Evolutionary conservation across 805 yeast species (phyloP).

Genomic region (Tetrapisispora pingtungensis): DNA sequence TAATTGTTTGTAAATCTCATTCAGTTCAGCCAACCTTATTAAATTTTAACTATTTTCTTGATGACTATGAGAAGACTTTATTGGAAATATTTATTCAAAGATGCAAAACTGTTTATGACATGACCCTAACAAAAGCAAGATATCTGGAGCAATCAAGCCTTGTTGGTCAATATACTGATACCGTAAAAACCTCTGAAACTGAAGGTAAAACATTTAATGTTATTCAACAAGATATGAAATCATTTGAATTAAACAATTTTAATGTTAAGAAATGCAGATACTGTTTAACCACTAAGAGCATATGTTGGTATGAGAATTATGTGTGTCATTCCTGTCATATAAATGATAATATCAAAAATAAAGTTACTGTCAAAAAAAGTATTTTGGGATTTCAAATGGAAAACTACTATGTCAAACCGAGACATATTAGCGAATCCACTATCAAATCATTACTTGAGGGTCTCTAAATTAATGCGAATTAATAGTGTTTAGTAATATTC

Average conservation of each 20-base stretch:
- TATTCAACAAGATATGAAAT: too few species aligned
- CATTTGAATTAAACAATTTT: not conserved
- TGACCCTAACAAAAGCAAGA: not conserved
- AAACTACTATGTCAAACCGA: too few species aligned
- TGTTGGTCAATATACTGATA: not conserved
- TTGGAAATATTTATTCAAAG: not conserved
- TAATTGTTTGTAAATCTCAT: conserved; percentile 5
- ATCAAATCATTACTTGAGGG: too few species aligned
- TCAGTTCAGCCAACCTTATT: not conserved
- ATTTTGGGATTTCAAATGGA: not conserved
- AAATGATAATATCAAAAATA: not conserved
- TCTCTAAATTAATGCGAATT: too few species aligned
- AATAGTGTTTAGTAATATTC: too few species aligned
- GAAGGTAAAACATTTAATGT: too few species aligned
- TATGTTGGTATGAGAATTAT: conserved; percentile 15
- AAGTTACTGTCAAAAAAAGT: not conserved
- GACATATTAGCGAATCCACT: too few species aligned
- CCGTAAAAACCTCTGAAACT: not conserved
- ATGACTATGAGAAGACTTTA: not conserved
- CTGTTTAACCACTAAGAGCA: conserved; percentile 9
- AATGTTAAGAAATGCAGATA: conserved; percentile 6
- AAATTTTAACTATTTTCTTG: not conserved
- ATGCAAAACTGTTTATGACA: not conserved
- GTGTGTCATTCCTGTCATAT: conserved; percentile 17
- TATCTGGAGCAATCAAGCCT: not conserved